These are phyloP conservation scores for Priceomyces medius DNA, from an alignment of 805 yeast species.

Conservation along the genomic window DNA sequence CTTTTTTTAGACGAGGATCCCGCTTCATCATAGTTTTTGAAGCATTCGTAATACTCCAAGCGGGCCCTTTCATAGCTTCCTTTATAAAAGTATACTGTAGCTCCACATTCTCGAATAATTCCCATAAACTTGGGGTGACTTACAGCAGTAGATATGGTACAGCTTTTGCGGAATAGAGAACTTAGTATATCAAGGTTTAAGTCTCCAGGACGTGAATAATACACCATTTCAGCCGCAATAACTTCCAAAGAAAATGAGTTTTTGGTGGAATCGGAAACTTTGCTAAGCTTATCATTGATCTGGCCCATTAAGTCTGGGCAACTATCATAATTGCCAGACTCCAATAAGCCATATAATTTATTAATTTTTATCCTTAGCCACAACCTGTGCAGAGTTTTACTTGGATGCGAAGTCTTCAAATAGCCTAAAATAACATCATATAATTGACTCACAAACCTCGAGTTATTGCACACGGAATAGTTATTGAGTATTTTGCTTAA, in stretches of 20 bases:
- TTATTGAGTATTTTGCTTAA: slow-evolving; percentile 34
- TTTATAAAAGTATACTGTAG: slow-evolving; percentile 60
- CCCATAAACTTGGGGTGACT: slow-evolving; percentile 78
- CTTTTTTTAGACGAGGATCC: slow-evolving; percentile 48
- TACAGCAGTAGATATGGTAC: slow-evolving; percentile 53
- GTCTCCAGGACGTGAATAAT: slow-evolving; percentile 40
- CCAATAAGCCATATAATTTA: slow-evolving; percentile 37
- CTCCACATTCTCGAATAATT: slow-evolving; percentile 74
- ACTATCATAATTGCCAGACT: slow-evolving; percentile 26
- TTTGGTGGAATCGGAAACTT: slow-evolving; percentile 44
- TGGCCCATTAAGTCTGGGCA: slow-evolving; percentile 34
- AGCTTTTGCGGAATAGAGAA: slow-evolving; percentile 46
- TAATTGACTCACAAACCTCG: slow-evolving; percentile 27
- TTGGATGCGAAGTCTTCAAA: slow-evolving; percentile 19
- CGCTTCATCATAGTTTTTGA: slow-evolving; percentile 45
- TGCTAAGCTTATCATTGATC: slow-evolving; percentile 38
- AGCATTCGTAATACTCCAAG: slow-evolving; percentile 57
- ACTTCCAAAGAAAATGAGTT: slow-evolving; percentile 58
- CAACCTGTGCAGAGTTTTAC: slow-evolving; percentile 35
- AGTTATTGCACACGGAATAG: slow-evolving; percentile 28
- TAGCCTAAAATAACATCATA: slow-evolving; percentile 31
- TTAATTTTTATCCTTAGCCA: slow-evolving; percentile 50
- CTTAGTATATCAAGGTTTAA: slow-evolving; percentile 38
- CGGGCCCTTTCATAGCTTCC: slow-evolving; percentile 60
- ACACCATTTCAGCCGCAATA: slow-evolving; percentile 63